Percentiles rank a stretch among this genome's conserved stretches.
phyloP scores from a whole-genome alignment of 768 basidiomycete genomes.

The Lactifluus pinguis region DNA sequence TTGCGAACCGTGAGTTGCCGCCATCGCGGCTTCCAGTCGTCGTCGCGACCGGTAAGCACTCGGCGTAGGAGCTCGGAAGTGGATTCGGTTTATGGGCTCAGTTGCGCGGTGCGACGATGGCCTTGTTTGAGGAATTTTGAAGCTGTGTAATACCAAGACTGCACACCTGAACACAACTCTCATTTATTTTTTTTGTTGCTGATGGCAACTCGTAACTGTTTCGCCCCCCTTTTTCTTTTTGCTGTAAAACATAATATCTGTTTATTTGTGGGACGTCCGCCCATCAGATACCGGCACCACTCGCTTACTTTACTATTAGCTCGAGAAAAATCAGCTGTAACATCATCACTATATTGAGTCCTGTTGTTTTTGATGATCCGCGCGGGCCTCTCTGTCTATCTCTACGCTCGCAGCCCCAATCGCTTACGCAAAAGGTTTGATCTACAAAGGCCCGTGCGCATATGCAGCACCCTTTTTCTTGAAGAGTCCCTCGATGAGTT shows the following conservation, averaged over 20 bases:
- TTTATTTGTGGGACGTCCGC: neutral
- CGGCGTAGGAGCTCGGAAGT: neutral
- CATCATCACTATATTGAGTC: neutral
- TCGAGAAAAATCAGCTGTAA: neutral
- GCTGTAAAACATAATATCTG: neutral
- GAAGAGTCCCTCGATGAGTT: constrained; percentile 36
- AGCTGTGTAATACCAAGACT: neutral
- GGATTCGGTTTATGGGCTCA: neutral
- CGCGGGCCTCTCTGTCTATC: neutral
- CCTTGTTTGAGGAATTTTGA: too few species aligned
- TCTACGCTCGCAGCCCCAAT: neutral
- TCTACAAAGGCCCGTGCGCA: neutral
- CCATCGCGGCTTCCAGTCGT: neutral
- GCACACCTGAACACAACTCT: too few species aligned
- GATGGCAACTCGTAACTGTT: too few species aligned
- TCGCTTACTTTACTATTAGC: neutral
- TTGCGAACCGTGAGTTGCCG: neutral
- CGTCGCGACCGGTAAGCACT: neutral
- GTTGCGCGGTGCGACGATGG: neutral
- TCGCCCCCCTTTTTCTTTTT: neutral
- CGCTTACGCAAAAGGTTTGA: too few species aligned
- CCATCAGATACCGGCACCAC: neutral
- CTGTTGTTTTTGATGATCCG: too few species aligned
- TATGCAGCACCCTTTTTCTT: neutral
- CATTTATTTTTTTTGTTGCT: too few species aligned